These are phyloP conservation scores for Escovopsis sp. DNA, from an alignment of 2,329 filamentous ascomycete species.

Conservation along the genomic window DNA sequence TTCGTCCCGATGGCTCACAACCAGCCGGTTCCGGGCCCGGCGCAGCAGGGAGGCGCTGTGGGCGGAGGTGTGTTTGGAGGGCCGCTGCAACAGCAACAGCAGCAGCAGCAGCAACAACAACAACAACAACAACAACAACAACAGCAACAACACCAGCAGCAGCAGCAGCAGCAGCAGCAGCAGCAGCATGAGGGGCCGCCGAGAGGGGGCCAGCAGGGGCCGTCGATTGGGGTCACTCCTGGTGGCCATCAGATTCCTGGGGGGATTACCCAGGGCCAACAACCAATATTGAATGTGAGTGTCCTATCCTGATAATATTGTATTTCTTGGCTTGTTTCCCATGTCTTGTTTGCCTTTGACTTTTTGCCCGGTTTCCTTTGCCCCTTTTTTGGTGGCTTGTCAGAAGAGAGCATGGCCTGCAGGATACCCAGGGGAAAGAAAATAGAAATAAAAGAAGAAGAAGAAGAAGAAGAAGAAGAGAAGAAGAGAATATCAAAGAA, in stretches of 20 bases:
- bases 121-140: conserved; percentile 41
- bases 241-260: conserved; percentile 24
- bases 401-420: neutral
- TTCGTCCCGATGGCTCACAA: conserved; percentile 40
- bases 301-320: neutral
- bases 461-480: too few species aligned
- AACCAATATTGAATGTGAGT: conserved; percentile 38
- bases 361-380: neutral
- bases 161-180: conserved; percentile 35
- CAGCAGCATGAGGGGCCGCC: conserved; percentile 12
- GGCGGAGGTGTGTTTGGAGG: conserved; percentile 25
- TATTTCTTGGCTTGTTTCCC: neutral
- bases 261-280: conserved; percentile 27
- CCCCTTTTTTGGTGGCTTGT: neutral
- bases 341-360: neutral
- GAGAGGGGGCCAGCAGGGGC: conserved; percentile 46
- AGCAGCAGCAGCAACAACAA: conserved; percentile 37
- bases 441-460: too few species aligned
- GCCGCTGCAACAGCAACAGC: conserved; percentile 44
- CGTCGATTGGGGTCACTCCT: conserved; percentile 31
- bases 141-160: conserved; percentile 38
- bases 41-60: conserved; percentile 43
- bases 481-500: too few species aligned
- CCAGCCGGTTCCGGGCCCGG: conserved; percentile 33
- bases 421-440: neutral